Evolutionary conservation across 257 asterid species (phyloP), one percentile per base, ranked within the genome.

Genomic region (Solanum medicagineum): DNA sequence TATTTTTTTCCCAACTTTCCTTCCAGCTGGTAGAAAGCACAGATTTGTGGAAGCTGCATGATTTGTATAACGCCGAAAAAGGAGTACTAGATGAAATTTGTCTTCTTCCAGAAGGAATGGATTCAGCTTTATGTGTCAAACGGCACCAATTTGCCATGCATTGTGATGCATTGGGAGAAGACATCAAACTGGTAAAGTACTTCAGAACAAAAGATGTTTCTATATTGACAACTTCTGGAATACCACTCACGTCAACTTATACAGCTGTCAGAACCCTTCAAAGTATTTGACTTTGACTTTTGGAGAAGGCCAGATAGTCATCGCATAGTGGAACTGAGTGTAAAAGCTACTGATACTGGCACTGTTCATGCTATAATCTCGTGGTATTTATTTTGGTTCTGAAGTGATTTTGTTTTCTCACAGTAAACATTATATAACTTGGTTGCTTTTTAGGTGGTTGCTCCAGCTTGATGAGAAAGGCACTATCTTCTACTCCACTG

Each of bases 221-320:
- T 51, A 16, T 26, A 26, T 13, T 79, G 63, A 26, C 45, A 53
- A 79, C 45, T 79, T 51, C 26, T 79, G 26, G 57, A 53, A 53
- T 79, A 79, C 45, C 83, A 9, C 63, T 26, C 65, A 79, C 83
- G 10, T 79, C 65, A 5, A 51, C 68, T 85, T 81, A 69, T 90
- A 74, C 92, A 96, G 99, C 94, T 96, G 53, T 96, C 99, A 85
- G 98, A 92, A 84, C 98, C 99, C 77, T 95, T 95, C 92, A 92
- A 93, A 92, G 85, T 95, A 87, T 96, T 96, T 90, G 98, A 94
- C 60, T 95, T 96, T 89, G 99, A 96, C 88, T 96, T 96, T 84
- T 96, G 97, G 98, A 96, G 87, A 93, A 91, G 97, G 89, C 99
- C 98, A 63, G 97, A 94, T 40, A 92, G 97, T 86, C 90, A 13